Evolutionary conservation across 441 rosid species (phyloP), one percentile per base, ranked within the genome.

Genomic region (Pelargonium cotyledonis): DNA sequence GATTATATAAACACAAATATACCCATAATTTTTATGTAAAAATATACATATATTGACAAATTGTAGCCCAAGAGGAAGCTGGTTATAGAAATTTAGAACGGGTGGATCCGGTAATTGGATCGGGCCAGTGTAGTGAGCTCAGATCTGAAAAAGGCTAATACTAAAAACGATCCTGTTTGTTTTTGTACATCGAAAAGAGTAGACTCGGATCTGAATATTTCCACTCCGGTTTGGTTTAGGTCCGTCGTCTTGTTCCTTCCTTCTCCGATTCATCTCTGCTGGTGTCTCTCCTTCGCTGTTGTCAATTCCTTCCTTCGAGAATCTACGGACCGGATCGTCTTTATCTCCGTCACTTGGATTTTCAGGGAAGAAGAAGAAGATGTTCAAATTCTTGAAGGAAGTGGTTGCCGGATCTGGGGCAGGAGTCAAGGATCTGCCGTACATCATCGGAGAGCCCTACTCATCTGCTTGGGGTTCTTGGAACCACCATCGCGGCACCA

Each of bases 401-500:
- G 99, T 90, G 67, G 99, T 92, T 41, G 92, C 68, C 66, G 99
- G 97, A 90, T 95, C 99, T 74, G 97, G 96, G 11, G 67, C 99
- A 14, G 99, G 96, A 16, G 81, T 90, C 26, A 95, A 90, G 81
- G 96, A 95, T 90, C 95, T 95, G 41, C 99, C 99, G 44, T 95
- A 91, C 75, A 86, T 82, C 79, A 85, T 95, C 46, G 96, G 94
- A 70, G 98, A 89, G 51, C 96, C 97, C 77, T 90, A 84, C 63
- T 85, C 94, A 68, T 80, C 96, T 61, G 89, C 98, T 69, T 95
- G 98, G 98, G 98, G 95, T 69, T 92, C 96, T 29, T 95, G 99
- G 98, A 77, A 86, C 71, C 99, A 95, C 80, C 85, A 79, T 73
- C 95, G 92, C 40, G 97, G 97, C 73, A 89, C 91, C 73, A 90